These are phyloP conservation scores for Pseudoscleropodium purum DNA, from an alignment of 225 moss, liverwort and hornwort genomes.

Conservation along the genomic window DNA sequence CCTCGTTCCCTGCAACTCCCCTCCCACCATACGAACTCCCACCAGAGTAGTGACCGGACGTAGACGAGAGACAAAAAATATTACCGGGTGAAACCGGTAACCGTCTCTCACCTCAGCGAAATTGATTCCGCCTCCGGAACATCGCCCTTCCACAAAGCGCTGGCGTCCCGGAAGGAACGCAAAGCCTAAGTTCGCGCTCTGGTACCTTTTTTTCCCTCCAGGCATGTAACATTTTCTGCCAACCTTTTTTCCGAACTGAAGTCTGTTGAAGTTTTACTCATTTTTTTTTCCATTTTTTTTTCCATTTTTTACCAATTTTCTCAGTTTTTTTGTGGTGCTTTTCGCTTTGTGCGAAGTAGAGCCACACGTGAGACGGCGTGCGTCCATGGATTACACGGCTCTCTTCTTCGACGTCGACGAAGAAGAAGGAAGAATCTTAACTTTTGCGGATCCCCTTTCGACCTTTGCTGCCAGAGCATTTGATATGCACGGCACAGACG, in stretches of 20 bases:
- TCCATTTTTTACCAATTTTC: too few relatives aligned
- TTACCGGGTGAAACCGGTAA: neutral
- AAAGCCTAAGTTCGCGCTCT: neutral
- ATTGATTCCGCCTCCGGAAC: neutral
- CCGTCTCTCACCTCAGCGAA: neutral
- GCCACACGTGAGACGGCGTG: conserved; percentile 24
- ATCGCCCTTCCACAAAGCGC: neutral
- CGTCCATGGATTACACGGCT: conserved; percentile 12
- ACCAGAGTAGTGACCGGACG: neutral
- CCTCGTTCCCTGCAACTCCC: neutral
- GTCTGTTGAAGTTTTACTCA: too few relatives aligned
- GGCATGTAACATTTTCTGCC: neutral
- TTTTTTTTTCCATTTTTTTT: neutral
- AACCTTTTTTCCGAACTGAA: neutral
- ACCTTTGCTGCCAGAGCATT: neutral
- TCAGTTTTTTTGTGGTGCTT: neutral
- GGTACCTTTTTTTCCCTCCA: neutral
- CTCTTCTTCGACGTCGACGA: neutral
- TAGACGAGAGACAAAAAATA: neutral
- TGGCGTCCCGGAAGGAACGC: neutral
- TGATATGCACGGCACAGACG: neutral
- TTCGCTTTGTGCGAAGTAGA: conserved; percentile 9
- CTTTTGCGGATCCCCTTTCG: neutral
- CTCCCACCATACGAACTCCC: neutral
- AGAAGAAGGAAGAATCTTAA: neutral